These are phyloP conservation scores for Trichoderma lentiforme DNA, from an alignment of 2,329 filamentous ascomycete genomes.

Conservation along the genomic window DNA sequence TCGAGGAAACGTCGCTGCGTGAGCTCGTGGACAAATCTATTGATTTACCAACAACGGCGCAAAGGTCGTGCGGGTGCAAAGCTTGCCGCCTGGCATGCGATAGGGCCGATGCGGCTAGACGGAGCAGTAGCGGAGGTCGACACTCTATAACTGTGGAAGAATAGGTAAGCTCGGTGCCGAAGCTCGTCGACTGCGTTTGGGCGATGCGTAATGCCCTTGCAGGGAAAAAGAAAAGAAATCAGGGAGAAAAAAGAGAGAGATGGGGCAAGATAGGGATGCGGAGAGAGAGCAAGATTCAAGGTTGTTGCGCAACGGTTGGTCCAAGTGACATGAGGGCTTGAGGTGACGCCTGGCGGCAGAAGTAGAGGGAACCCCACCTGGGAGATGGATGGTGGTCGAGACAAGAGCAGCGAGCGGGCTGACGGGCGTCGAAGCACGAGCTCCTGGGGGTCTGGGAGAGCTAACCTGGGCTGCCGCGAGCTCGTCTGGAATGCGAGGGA, in stretches of 20 bases:
- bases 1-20: neutral
- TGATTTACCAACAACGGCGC: slow-evolving; percentile 4
- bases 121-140: slow-evolving; percentile 4
- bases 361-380: slow-evolving; percentile 31
- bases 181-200: neutral
- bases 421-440: slow-evolving; percentile 16
- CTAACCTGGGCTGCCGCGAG: slow-evolving; percentile 5
- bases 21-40: slow-evolving; percentile 5
- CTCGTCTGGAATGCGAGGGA: slow-evolving; percentile 13
- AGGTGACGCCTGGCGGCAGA: slow-evolving; percentile 22
- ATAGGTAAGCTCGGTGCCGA: slow-evolving; percentile 14
- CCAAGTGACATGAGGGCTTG: slow-evolving; percentile 14
- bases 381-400: slow-evolving; percentile 29
- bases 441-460: slow-evolving; percentile 6
- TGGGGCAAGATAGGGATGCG: slow-evolving; percentile 16
- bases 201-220: neutral
- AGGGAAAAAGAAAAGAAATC: neutral
- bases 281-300: slow-evolving; percentile 14
- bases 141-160: neutral
- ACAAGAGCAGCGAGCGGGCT: slow-evolving; percentile 24
- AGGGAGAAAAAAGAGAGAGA: neutral
- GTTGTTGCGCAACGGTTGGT: slow-evolving; percentile 18
- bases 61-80: slow-evolving; percentile 11
- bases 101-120: slow-evolving; percentile 4
- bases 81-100: slow-evolving; percentile 14